Evolutionary conservation across 2,329 filamentous ascomycete species (phyloP), one percentile per base, ranked within the genome.

Genomic region (Cladosporium velox): DNA sequence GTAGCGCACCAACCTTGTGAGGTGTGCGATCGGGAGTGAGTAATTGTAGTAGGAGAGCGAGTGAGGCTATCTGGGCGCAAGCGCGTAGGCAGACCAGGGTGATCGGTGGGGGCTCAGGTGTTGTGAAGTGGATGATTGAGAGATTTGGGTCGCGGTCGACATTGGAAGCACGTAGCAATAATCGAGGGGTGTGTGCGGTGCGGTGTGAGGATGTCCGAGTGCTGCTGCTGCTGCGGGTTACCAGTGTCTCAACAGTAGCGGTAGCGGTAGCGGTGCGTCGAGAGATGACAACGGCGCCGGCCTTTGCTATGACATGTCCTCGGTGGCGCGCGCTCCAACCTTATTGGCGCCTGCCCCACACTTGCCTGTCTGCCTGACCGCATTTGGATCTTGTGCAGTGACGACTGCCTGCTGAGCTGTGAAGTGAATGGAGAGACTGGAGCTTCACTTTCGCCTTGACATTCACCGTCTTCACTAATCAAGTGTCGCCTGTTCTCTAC

Each of bases 21-120:
- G 6, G 41, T 47, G 28, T 7, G 26, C 52, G 52, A 55, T 32
- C 35, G 47, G 51, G 30, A 34, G 47, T 66, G 59, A 52, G 66
- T 63, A 8, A 4, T 32, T 32, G 8, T 47, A 18, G 26, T 15
- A 34, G 61, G 24, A 62, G 34, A 32, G 47, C 51, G 51, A 47
- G n/a, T 12, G 28, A 55, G 58, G 62, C 64, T 72, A 72, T 70
- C 69, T 70, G 34, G 70, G 68, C 64, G 69, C 67, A 54, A 68
- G 65, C 65, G 67, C 68, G 69, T 66, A 69, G 62, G 66, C 68
- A 38, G 66, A 58, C 69, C 68, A 70, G 58, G 70, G 71, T 68
- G 49, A 54, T 63, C 47, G 44, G 60, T 34, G 24, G 3, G 24
- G 35, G 35, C 35, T 34, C 38, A 47, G 51, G 61, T 64, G 35